These are phyloP conservation scores for Lagenidium giganteum DNA, from an alignment of 352 stramenopile genomes.

Conservation along the genomic window DNA sequence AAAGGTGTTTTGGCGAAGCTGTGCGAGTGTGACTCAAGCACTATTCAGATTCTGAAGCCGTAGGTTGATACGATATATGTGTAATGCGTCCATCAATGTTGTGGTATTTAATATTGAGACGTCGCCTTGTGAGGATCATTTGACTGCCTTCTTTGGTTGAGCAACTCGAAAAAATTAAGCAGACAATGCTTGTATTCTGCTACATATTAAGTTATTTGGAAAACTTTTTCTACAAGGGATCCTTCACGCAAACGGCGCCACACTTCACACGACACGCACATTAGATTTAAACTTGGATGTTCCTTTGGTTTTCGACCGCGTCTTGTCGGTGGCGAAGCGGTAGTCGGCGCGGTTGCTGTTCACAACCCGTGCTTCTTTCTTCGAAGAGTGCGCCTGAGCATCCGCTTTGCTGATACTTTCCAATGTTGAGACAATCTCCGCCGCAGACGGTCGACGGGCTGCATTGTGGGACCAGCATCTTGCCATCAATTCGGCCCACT, in stretches of 20 bases:
- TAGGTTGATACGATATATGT: too few relatives aligned
- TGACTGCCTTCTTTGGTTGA: too few relatives aligned
- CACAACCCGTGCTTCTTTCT: slow-evolving; percentile 58
- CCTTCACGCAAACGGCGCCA: slow-evolving; percentile 4
- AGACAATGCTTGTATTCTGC: too few relatives aligned
- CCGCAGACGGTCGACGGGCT: slow-evolving; percentile 57
- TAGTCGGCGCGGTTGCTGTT: slow-evolving; percentile 83
- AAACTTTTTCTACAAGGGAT: too few relatives aligned
- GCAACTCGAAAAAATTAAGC: too few relatives aligned
- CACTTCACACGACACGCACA: slow-evolving; percentile 44
- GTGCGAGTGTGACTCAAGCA: too few relatives aligned
- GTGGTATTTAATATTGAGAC: too few relatives aligned
- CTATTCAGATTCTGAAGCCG: too few relatives aligned
- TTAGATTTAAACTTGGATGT: slow-evolving; percentile 64
- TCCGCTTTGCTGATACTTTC: slow-evolving; percentile 77
- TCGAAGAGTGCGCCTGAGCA: slow-evolving; percentile 49
- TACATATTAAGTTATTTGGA: too few relatives aligned
- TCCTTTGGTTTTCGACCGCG: slow-evolving; percentile 35
- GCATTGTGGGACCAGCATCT: slow-evolving; percentile 82
- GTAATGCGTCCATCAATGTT: too few relatives aligned
- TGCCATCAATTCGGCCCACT: slow-evolving; percentile 82
- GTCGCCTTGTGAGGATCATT: too few relatives aligned
- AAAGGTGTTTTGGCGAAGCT: too few relatives aligned
- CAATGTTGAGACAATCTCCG: slow-evolving; percentile 77
- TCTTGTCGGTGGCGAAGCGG: slow-evolving; percentile 53